Base-by-base conservation (phyloP, 1,284 basidiomycete species). In the Naganishia cerealis region DNA sequence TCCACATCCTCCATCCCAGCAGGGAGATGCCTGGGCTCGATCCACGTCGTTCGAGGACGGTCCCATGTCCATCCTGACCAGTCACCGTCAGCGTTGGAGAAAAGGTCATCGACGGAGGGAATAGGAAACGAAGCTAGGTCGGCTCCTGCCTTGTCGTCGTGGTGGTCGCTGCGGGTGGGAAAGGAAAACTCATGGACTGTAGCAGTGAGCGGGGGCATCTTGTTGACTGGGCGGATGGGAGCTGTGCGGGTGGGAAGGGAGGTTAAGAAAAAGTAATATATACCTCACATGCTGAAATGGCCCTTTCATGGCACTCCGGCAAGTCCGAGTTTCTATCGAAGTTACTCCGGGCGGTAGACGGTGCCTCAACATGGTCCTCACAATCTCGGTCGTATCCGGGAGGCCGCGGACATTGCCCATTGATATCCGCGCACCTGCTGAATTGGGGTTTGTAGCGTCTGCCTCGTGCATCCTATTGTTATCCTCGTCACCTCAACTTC, bases 31-130 rank as follows among this genome's bases (percentile, higher is more conserved):
- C 70, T 46, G 9, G 69, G 40, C 46, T 72, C 68, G 33, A 73
- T 68, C 73, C 74, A 74, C 12, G 72, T 72, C 9, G 71, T 69
- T 61, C 72, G 42, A 18, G 36, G 26, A 6, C 58, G 58, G 29
- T 57, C 42, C 54, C 54, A 66, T 33, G 54, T 57, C 65, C 65
- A 66, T 48, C 65, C 65, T 33, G 53, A 50, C 65, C 65, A 66
- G 18, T 56, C 29, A 42, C 43, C 39, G 21, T 42, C n/a, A 7
- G 15, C 26, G 42, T n/a, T 21, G 24, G 55, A 33, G 38, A 66
- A 42, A 7, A 57, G 26, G 10, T n/a, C 46, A 29, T 56, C 40
- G 36, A 66, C 16, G 42, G 39, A 13, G 21, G 36, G 18, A 15
- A 65, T 16, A 24, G 52, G 18, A 48, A 61, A 61, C 6, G 46